A percentile compares a stretch with the other conserved stretches of the same genome.
Evolutionary conservation across 1,139 yeast species (phyloP).

Genomic region (Blastobotrys capitulatus): DNA sequence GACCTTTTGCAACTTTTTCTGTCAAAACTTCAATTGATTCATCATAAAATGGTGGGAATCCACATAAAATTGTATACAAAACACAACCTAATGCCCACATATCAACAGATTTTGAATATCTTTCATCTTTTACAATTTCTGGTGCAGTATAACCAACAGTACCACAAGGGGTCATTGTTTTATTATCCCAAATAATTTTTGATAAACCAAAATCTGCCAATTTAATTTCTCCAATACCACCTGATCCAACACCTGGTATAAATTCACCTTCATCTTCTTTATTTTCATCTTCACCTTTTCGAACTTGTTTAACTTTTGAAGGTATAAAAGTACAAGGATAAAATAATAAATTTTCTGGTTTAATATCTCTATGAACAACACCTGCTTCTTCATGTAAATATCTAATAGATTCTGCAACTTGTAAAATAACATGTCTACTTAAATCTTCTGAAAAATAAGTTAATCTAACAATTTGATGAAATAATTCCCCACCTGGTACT

Average conservation of each 20-base stretch:
- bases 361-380: slow-evolving; percentile 90
- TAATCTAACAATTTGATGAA: slow-evolving; percentile 84
- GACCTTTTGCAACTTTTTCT: slow-evolving; percentile 76
- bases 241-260: slow-evolving; percentile 74
- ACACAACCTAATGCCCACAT: slow-evolving; percentile 98
- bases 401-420: slow-evolving; percentile 75
- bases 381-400: slow-evolving; percentile 79
- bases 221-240: slow-evolving; percentile 80
- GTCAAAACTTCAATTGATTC: slow-evolving; percentile 79
- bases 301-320: slow-evolving; percentile 42
- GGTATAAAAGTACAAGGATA: slow-evolving; percentile 65
- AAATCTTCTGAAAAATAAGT: slow-evolving; percentile 88
- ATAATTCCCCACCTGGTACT: slow-evolving; percentile 90
- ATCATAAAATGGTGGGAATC: slow-evolving; percentile 95
- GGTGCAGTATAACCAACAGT: slow-evolving; percentile 93
- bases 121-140: slow-evolving; percentile 81
- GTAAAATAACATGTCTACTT: slow-evolving; percentile 77
- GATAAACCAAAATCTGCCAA: slow-evolving; percentile 93
- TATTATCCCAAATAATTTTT: slow-evolving; percentile 64
- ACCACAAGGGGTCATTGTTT: slow-evolving; percentile 83
- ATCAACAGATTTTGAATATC: slow-evolving; percentile 85
- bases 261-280: slow-evolving; percentile 88
- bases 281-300: slow-evolving; percentile 70
- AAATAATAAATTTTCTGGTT: slow-evolving; percentile 87
- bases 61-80: slow-evolving; percentile 80